A percentile compares a stretch with the other conserved stretches of the same genome.
Conservation (phyloP, 129 eudicot genomes). For the Calendula officinalis region DNA sequence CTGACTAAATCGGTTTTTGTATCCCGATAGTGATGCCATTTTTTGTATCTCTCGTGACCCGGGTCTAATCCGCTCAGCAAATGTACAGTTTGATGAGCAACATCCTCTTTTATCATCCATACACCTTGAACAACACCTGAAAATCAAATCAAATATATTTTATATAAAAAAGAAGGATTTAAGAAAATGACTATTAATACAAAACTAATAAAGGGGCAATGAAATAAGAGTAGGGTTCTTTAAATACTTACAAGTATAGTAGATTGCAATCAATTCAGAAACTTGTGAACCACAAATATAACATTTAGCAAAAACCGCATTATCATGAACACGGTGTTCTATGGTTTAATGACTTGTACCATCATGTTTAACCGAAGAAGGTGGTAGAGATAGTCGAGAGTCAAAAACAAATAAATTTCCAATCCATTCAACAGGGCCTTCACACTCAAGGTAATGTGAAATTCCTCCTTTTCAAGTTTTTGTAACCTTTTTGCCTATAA, state of each 20-base stretch:
- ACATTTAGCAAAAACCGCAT: conserved; percentile 69
- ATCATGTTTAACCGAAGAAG: conserved; percentile 55
- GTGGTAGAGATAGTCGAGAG: conserved; percentile 87
- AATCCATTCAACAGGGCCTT: conserved; percentile 80
- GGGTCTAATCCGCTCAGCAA: conserved; percentile 81
- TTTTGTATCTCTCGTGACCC: conserved; percentile 76
- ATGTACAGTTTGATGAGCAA: conserved; percentile 63
- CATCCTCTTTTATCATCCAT: conserved; percentile 70
- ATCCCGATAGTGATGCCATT: conserved; percentile 90
- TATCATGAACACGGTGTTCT: conserved; percentile 25
- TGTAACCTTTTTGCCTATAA: conserved; percentile 81
- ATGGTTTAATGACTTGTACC: conserved; percentile 26
- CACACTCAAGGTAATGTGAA: conserved; percentile 76
- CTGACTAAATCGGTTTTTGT: neutral
- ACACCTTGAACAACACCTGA: conserved; percentile 79
- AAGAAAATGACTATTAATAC: neutral
- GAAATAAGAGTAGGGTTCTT: neutral
- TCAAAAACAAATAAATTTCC: conserved; percentile 94
- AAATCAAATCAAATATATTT: conserved; percentile 10
- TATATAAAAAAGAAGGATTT: neutral
- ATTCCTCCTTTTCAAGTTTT: conserved; percentile 81
- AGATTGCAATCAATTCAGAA: conserved; percentile 88
- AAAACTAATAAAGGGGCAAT: neutral
- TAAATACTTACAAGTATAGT: conserved; percentile 73
- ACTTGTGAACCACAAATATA: conserved; percentile 77